Evolutionary conservation across 2,329 filamentous ascomycete species (phyloP).

Genomic region (Rutstroemia sp.): DNA sequence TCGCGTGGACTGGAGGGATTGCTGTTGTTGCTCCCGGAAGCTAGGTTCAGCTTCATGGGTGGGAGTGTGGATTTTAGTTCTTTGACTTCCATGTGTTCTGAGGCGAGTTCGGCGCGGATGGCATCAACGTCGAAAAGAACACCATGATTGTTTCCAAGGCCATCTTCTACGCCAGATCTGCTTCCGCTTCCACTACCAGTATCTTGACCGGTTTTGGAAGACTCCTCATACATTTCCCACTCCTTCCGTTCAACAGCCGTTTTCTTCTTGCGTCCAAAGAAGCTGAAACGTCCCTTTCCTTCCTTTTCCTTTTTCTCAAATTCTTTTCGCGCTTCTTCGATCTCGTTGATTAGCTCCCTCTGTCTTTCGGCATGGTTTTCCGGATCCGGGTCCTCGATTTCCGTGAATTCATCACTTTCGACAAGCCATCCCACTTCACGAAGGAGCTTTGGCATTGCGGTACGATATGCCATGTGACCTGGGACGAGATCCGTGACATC

Average conservation of each 20-base stretch:
- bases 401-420: conserved; percentile 86
- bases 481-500: conserved; percentile 79
- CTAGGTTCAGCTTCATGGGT: conserved; percentile 72
- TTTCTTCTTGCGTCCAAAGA: conserved; percentile 80
- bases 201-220: conserved; percentile 36
- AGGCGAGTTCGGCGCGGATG: conserved; percentile 74
- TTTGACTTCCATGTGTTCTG: conserved; percentile 49
- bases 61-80: conserved; percentile 85
- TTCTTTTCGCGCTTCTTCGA: conserved; percentile 85
- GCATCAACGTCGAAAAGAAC: conserved; percentile 95
- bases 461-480: conserved; percentile 95
- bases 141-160: conserved; percentile 28
- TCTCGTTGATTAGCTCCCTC: conserved; percentile 89
- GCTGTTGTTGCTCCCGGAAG: conserved; percentile 6
- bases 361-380: conserved; percentile 85
- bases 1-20: conserved; percentile 14
- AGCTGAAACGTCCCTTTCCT: conserved; percentile 53
- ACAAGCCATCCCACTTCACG: conserved; percentile 86
- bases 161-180: conserved; percentile 18
- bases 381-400: conserved; percentile 95
- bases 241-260: conserved; percentile 64
- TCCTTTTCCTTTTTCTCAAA: conserved; percentile 68
- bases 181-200: not conserved
- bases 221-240: conserved; percentile 91
- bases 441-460: conserved; percentile 81